A percentile compares a stretch with the other conserved stretches of the same genome.
Evolutionary conservation across 1,139 yeast genomes (phyloP).

Genomic region (Blastobotrys proliferans): DNA sequence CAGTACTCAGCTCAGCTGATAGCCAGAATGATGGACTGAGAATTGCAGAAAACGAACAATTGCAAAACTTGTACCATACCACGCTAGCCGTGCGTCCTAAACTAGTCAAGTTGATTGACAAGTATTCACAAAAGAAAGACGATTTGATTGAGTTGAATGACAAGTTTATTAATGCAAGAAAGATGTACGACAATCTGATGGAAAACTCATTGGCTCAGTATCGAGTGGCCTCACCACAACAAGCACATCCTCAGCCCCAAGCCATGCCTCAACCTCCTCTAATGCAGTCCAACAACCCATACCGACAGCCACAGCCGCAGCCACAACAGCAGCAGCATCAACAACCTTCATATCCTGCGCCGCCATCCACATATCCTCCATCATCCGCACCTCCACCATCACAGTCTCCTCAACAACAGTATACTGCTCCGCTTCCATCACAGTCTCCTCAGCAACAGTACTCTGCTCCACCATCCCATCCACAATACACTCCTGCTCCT

Average conservation of each 20-base stretch:
- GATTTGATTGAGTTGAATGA: constrained; percentile 69
- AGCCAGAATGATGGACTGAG: constrained; percentile 29
- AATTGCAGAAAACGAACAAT: constrained; percentile 42
- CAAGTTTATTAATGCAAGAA: constrained; percentile 63
- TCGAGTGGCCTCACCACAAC: constrained; percentile 17
- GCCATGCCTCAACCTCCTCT: constrained; percentile 4
- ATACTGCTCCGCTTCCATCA: constrained; percentile 5
- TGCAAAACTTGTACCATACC: constrained; percentile 58
- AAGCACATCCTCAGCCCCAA: not conserved
- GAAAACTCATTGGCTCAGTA: constrained; percentile 41
- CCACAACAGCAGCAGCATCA: constrained; percentile 5
- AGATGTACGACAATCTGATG: constrained; percentile 64
- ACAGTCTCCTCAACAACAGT: constrained; percentile 9
- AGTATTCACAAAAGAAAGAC: constrained; percentile 67
- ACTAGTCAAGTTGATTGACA: constrained; percentile 67
- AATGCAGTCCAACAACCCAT: constrained; percentile 8
- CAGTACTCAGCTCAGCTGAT: constrained; percentile 49
- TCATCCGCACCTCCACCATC: constrained; percentile 12
- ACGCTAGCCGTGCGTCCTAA: constrained; percentile 70
- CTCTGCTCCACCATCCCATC: constrained; percentile 1
- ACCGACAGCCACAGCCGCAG: constrained; percentile 4
- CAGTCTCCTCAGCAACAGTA: constrained; percentile 12
- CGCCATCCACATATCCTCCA: constrained; percentile 11
- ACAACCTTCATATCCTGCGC: constrained; percentile 6
- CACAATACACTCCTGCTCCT: constrained; percentile 3